Percentiles rank a stretch among this genome's conserved stretches.
These are phyloP conservation scores for Colletotrichum tropicale DNA, from an alignment of 2,329 filamentous ascomycete genomes.

Conservation along the genomic window DNA sequence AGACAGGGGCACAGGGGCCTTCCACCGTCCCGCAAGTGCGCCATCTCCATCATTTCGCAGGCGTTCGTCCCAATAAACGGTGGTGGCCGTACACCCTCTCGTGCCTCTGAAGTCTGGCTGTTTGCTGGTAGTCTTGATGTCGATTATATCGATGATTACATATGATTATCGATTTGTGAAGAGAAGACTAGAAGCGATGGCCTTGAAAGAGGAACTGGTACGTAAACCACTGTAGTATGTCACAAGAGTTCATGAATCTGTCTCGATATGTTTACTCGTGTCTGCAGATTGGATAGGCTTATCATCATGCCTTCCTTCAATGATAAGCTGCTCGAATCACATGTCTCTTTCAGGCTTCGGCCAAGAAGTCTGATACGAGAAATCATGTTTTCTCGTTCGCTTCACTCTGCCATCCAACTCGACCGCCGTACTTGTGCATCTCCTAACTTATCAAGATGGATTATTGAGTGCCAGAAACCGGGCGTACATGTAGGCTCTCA, in stretches of 20 bases:
- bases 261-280: not conserved
- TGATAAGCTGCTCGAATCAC: not conserved
- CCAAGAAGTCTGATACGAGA: not conserved
- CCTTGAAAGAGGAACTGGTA: not conserved
- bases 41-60: conserved; percentile 9
- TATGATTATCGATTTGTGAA: not conserved
- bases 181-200: not conserved
- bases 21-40: not conserved
- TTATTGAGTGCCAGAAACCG: not conserved
- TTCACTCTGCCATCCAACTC: not conserved
- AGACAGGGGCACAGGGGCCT: not conserved
- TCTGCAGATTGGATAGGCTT: not conserved
- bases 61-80: conserved; percentile 5
- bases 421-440: not conserved
- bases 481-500: not conserved
- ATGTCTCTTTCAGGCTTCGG: not conserved
- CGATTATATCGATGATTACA: not conserved
- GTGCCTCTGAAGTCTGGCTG: not conserved
- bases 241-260: not conserved
- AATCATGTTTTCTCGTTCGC: not conserved
- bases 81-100: not conserved
- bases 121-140: not conserved
- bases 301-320: not conserved
- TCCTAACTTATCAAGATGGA: not conserved
- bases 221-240: not conserved